Evolutionary conservation across 1,139 yeast genomes (phyloP), one percentile per base, ranked within the genome.

Genomic region (Suhomyces chickasaworum): DNA sequence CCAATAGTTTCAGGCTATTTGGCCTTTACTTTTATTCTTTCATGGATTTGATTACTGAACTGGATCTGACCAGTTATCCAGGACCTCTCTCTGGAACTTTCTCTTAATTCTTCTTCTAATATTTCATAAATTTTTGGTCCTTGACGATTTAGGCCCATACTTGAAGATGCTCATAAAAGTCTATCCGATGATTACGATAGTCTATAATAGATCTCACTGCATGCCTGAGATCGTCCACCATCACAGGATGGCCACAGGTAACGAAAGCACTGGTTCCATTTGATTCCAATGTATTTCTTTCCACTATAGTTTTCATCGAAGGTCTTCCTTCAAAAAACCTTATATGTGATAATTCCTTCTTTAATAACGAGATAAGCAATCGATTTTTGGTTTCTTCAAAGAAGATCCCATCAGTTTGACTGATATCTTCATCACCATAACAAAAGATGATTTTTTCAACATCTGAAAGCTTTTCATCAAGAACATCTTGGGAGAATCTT

Each of bases 161-260:
- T 50, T 70, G 75, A 13, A 69, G 53, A 51, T 69, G 73, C 55
- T 78, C 83, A 52, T 60, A 78, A 50, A 73, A 69, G 49, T 78
- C 83, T 9, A 78, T 63, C 35, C 81, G 61, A 44, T 68, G 69
- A 3, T 59, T 55, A 2, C 60, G 48, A 20, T 59, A 54, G 37
- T 63, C 62, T 8, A 69, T 48, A 37, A 62, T 52, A 9, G 58
- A 47, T n/a, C 69, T 69, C n/a, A 71, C 69, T 13, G 58, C 45
- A 38, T 65, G 57, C 43, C 85, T 64, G 31, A 79, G 50, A 22
- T 71, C 72, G 54, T 80, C 85, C 46, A 79, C 81, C 78, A 80
- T 71, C 7, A 56, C 48, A 12, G 80, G 77, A 45, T 79, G 81
- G 5, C 84, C 84, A 65, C 86, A 80, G 4, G 77, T 60, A 3